These are phyloP conservation scores for Nepenthes gracilis DNA, from an alignment of 148 eudicot species.

Conservation along the genomic window DNA sequence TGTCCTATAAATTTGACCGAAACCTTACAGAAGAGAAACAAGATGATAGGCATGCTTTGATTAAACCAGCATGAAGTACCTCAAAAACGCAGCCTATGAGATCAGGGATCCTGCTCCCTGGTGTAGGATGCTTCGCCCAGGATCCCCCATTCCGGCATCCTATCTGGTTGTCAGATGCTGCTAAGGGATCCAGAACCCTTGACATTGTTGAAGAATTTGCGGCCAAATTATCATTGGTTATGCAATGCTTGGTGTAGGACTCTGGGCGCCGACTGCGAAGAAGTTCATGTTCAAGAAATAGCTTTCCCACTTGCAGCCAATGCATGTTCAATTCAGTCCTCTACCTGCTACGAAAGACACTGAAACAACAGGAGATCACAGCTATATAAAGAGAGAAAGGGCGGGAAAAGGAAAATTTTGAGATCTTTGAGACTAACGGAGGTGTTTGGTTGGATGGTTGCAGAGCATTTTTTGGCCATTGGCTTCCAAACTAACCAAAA, in stretches of 20 bases:
- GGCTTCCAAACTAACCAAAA: too few species aligned
- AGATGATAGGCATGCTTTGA: too few species aligned
- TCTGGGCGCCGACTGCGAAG: slow-evolving; percentile 55
- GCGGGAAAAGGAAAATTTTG: too few species aligned
- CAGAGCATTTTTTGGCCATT: too few species aligned
- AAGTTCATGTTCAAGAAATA: slow-evolving; percentile 55
- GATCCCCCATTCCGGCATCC: slow-evolving; percentile 9
- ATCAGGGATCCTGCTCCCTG: too few species aligned
- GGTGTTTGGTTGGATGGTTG: too few species aligned
- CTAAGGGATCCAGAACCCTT: slow-evolving; percentile 36
- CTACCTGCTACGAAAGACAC: slow-evolving; percentile 51
- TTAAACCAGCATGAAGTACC: slow-evolving; percentile 25
- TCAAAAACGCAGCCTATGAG: slow-evolving; percentile 21
- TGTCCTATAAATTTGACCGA: too few species aligned
- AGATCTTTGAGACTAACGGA: too few species aligned
- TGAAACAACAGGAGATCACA: slow-evolving; percentile 14
- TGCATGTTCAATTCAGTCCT: slow-evolving; percentile 18
- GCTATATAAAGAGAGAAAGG: neutral
- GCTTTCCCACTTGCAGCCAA: slow-evolving; percentile 36
- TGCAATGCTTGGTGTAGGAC: slow-evolving; percentile 29
- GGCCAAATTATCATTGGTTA: slow-evolving; percentile 25
- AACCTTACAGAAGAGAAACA: too few species aligned
- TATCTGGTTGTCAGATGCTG: slow-evolving; percentile 51
- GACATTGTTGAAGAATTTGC: slow-evolving; percentile 38
- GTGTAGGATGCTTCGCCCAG: too few species aligned